These are phyloP conservation scores for Trametes hirsuta DNA, from an alignment of 1,284 basidiomycete species.

Conservation along the genomic window DNA sequence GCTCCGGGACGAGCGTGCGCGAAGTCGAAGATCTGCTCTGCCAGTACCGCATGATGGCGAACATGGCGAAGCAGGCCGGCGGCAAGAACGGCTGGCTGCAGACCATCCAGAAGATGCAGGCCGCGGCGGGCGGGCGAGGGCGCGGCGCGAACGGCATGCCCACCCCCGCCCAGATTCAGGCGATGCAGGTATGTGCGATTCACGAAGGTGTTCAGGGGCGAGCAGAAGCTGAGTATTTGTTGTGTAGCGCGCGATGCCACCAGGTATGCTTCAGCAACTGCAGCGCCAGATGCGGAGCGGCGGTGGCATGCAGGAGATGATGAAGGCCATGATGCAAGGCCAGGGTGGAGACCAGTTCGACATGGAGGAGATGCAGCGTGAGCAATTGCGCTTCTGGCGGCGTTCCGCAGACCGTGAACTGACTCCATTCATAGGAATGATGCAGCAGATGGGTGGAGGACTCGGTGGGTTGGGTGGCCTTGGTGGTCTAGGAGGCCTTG, in stretches of 20 bases:
- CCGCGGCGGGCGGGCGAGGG: conserved; percentile 82
- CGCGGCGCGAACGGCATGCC: conserved; percentile 87
- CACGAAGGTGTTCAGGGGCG: neutral
- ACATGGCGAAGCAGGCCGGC: conserved; percentile 96
- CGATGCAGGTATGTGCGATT: conserved; percentile 72
- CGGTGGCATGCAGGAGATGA: conserved; percentile 93
- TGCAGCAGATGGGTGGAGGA: conserved; percentile 81
- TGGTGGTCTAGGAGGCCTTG: conserved; percentile 54
- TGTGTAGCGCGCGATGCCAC: conserved; percentile 81
- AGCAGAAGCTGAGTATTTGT: conserved; percentile 2
- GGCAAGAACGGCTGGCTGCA: conserved; percentile 95
- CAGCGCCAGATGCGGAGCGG: conserved; percentile 81
- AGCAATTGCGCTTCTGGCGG: conserved; percentile 25
- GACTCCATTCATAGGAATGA: conserved; percentile 61
- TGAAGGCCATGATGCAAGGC: conserved; percentile 94
- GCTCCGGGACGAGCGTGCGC: conserved; percentile 94
- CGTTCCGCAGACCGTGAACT: neutral
- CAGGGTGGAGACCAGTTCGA: conserved; percentile 82
- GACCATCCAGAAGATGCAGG: conserved; percentile 90
- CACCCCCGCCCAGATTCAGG: conserved; percentile 88
- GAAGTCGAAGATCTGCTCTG: conserved; percentile 97
- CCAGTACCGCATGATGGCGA: conserved; percentile 97
- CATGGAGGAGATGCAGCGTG: conserved; percentile 88
- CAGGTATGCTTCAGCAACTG: conserved; percentile 86
- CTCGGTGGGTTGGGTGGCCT: conserved; percentile 63